phyloP scores from a whole-genome alignment of 768 basidiomycete genomes.

The Leucosporidium scottii region DNA sequence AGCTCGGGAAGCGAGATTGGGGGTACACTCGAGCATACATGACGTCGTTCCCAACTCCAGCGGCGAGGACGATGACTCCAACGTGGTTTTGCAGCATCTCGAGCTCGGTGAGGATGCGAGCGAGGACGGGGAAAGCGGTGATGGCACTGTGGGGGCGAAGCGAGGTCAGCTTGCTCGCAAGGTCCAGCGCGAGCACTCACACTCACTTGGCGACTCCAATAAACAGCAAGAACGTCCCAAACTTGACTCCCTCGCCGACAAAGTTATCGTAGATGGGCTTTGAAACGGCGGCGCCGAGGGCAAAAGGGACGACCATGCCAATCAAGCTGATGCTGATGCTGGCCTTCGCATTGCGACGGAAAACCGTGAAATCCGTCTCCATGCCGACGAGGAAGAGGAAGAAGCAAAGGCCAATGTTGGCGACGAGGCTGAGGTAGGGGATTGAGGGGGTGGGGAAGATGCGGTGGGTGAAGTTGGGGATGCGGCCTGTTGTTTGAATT shows the following conservation, averaged over 20 bases:
- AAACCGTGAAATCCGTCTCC: constrained; percentile 68
- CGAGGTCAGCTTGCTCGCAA: background rate
- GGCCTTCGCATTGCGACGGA: constrained; percentile 58
- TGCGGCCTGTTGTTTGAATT: constrained; percentile 43
- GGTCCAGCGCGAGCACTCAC: background rate
- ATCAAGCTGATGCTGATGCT: constrained; percentile 57
- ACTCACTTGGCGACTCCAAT: constrained; percentile 65
- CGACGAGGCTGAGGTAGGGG: constrained; percentile 56
- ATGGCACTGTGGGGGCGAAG: constrained; percentile 40
- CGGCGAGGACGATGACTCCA: constrained; percentile 70
- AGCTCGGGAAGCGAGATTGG: background rate
- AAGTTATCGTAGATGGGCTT: constrained; percentile 70
- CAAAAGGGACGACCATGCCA: constrained; percentile 71
- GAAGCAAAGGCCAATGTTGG: background rate
- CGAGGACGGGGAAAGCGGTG: constrained; percentile 55
- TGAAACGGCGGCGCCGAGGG: constrained; percentile 66
- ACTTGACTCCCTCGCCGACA: constrained; percentile 45
- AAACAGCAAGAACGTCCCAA: constrained; percentile 78
- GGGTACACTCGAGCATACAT: background rate
- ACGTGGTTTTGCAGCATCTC: constrained; percentile 77
- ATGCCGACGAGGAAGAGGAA: constrained; percentile 51
- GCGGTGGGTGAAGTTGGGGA: constrained; percentile 68
- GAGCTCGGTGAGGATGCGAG: constrained; percentile 66
- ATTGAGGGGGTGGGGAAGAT: constrained; percentile 69
- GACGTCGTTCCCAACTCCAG: constrained; percentile 56